Evolutionary conservation across 108 stramenopile species (phyloP).

Genomic region (Nitzschia inconspicua): DNA sequence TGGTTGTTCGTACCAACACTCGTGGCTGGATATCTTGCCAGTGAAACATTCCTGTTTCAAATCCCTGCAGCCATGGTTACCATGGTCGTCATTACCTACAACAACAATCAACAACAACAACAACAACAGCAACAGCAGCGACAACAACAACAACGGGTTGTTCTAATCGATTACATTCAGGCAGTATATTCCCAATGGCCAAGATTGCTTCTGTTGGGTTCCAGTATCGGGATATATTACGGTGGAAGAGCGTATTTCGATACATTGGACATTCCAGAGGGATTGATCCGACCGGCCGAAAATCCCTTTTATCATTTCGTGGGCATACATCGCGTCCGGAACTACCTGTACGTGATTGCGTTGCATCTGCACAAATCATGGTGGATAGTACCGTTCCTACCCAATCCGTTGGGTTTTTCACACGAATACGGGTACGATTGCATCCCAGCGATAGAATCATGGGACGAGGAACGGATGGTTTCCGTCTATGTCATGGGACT

Average conservation of each 20-base stretch:
- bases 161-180: conserved; percentile 13
- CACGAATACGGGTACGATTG: conserved; percentile 87
- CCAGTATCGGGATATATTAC: conserved; percentile 36
- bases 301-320: conserved; percentile 68
- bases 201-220: conserved; percentile 40
- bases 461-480: conserved; percentile 52
- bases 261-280: conserved; percentile 64
- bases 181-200: conserved; percentile 16
- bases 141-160: neutral
- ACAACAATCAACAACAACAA: neutral
- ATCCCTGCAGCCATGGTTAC: conserved; percentile 58
- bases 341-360: conserved; percentile 61
- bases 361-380: conserved; percentile 58
- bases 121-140: neutral
- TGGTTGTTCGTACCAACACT: conserved; percentile 28
- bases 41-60: conserved; percentile 75
- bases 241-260: conserved; percentile 46
- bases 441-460: conserved; percentile 42
- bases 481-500: conserved; percentile 14
- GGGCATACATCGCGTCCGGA: conserved; percentile 41
- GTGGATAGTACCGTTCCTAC: conserved; percentile 6
- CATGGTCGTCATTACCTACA: conserved; percentile 42
- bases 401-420: conserved; percentile 70
- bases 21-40: conserved; percentile 49
- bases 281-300: conserved; percentile 82